Evolutionary conservation across 805 yeast genomes (phyloP), one percentile per base, ranked within the genome.

Genomic region (Nakazawaea holstii): DNA sequence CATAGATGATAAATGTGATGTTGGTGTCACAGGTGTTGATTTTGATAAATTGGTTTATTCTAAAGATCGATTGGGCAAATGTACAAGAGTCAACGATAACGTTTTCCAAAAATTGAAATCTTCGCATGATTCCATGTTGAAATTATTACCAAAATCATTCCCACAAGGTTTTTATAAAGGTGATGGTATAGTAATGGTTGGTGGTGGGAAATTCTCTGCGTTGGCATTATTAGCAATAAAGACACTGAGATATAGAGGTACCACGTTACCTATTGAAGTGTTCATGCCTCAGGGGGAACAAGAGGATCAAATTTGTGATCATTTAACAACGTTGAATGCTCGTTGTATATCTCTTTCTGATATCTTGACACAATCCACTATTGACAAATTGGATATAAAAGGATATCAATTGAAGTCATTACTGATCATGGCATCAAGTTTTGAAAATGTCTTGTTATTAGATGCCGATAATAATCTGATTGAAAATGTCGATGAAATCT

Each of bases 201-300:
- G 88, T 14, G 92, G 92, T 41, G 87, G 87, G 2, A 72, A 71
- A 49, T 84, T 77, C 56, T 81, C 86, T 42, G 77, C 87, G 77
- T 62, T 84, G 28, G 70, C 85, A 1, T 62, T 81, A 20, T 59
- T 81, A 6, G 72, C 84, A 8, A 65, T 84, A 38, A 73, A 72
- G 51, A 67, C 72, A 31, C 56, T 77, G 35, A 58, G 82, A 38
- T 60, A 68, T 3, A 55, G 67, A 6, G 82, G 82, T 1, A 70
- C 75, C 10, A 54, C 60, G 33, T 56, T 76, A 35, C 82, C 83
- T 7, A 68, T 75, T 17, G 80, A 76, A 57, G 64, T 76, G 10
- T 61, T 76, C 41, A 71, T 76, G 33, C 80, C 80, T 0, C 59
- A 67, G 9, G 49, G 66, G 27, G 74, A 71, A 15, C 44, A 46